Evolutionary conservation across 192 early-diverging fungal genomes (phyloP), one percentile per base, ranked within the genome.

Genomic region (Podila verticillata): DNA sequence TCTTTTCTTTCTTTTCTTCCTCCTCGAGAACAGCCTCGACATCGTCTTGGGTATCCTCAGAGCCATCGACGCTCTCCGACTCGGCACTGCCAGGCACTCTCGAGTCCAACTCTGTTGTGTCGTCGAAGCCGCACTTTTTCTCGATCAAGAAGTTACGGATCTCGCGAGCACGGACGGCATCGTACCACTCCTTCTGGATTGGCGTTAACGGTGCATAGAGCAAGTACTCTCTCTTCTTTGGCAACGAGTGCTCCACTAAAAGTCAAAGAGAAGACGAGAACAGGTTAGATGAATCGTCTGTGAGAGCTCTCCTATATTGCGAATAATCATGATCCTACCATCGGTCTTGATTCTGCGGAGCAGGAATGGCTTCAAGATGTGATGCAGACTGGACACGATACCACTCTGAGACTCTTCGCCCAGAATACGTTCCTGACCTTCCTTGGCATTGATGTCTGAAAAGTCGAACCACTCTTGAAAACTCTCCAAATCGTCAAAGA

Each of bases 381-480:
- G 88, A 82, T 99, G 97, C 28, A 98, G 87, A 71, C 94, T 94
- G 28, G 91, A 84, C 2, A 96, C 85, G 9, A 96, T 86, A 47
- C 86, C 83, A n/a, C 87, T 82, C 61, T 89, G 75, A 8, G 91
- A 86, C 47, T 92, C 91, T 67, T 93, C 89, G 54, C 87, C 87
- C 54, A 92, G 73, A 36, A 95, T 91, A 54, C 90, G 86, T 5
- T 87, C 86, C 64, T 88, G 86, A 1, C 89, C 91, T 39, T 83
- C 87, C 75, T 86, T 75, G 63, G 92, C 86, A 63, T 91, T 87
- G 48, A 95, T 84, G 68, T 93, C 91, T 30, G 89, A 87, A 69
- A 95, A 92, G 63, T 94, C 91, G 73, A 96, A 95, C 91, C 95
- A 97, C 26, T 87, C 88, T 59, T 94, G 90, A 84, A 98, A 98